Evolutionary conservation across 1,284 basidiomycete species (phyloP), one percentile per base, ranked within the genome.

Genomic region (Peniophora sp.): DNA sequence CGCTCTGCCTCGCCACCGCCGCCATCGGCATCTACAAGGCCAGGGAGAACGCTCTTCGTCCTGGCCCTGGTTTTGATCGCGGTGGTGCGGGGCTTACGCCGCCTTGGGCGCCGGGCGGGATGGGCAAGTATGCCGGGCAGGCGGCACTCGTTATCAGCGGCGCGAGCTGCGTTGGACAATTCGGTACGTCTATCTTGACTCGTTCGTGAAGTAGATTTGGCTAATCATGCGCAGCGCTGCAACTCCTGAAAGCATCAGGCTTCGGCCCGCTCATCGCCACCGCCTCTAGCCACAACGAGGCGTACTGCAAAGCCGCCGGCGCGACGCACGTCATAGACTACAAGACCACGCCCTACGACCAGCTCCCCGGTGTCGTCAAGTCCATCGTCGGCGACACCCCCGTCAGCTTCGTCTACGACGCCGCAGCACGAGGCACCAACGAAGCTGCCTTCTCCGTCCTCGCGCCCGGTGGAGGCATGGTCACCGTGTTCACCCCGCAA

Each of bases 281-380:
- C 8, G 62, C 67, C 2, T 70, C 69, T 3, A 54, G 57, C 3
- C 58, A 60, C 47, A 67, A 71, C 56, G 57, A 56, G 12, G 61
- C 50, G 2, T 60, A 61, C 42, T 57, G 68, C 55, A 64, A 64
- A 50, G 56, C 58, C 0, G 58, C 67, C 36, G 70, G 71, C 9
- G 72, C 69, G 3, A 66, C 66, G 12, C 68, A 67, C 27, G 59
- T 66, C 35, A 58, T 71, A 56, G 63, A 67, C 51, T 65, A 65
- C 45, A 50, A 51, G 15, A 55, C 52, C 5, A 47, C 57, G 18
- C 50, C 54, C 11, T 50, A 52, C 24, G 3, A 27, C 9, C 42
- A 27, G 3, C 53, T 64, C 45, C 47, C 47, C n/a, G 54, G 52
- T 6, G 57, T 52, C 23, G 51, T 66, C n/a, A n/a, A n/a, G n/a